Base-by-base conservation (phyloP, 345 rosid species). In the Lepidium africanum region DNA sequence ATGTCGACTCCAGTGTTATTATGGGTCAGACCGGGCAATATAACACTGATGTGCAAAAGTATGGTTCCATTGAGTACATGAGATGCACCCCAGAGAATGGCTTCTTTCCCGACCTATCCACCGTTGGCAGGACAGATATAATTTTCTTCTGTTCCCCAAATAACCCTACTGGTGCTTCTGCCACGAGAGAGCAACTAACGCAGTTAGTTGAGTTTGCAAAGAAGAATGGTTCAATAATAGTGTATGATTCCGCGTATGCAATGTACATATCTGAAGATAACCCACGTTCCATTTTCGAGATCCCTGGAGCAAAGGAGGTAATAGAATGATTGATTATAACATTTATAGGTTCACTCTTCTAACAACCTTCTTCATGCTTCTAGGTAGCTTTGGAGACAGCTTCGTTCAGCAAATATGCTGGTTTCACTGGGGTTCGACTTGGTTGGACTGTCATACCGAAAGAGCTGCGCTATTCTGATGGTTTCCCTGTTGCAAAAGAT, bases 221-320 rank as follows among this genome's bases (percentile, higher is more conserved):
- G 87, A 78, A 85, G 59, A 94, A 94, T 60, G 97, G 99, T 16
- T 87, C 99, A 5, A 91, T 94, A 48, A 86, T 94, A 27, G 85
- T 94, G 54, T 94, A 83, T 73, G 99, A 91, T 80, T 91, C 97
- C 21, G 96, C 99, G 13, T 94, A 94, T 77, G 96, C 97, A 30
- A 61, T 86, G 81, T 94, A 91, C 62, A 87, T 91, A 73, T 86
- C 96, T 37, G 96, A 87, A 50, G 87, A 86, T 43, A 91, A 86
- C 69, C 99, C 97, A 15, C 84, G 76, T 7, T 84, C 96, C 72
- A 94, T 91, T 69, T 94, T 85, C 71, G 99, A 94, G 77, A 94
- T 94, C 81, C 96, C 97, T 36, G 99, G 99, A 77, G 97, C 99
- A 63, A 84, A 83, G 76, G 96, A 94, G 93, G 97, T 93, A 78